These are phyloP conservation scores for Leishmania guyanensis DNA, from an alignment of 208 protist species.

Conservation along the genomic window DNA sequence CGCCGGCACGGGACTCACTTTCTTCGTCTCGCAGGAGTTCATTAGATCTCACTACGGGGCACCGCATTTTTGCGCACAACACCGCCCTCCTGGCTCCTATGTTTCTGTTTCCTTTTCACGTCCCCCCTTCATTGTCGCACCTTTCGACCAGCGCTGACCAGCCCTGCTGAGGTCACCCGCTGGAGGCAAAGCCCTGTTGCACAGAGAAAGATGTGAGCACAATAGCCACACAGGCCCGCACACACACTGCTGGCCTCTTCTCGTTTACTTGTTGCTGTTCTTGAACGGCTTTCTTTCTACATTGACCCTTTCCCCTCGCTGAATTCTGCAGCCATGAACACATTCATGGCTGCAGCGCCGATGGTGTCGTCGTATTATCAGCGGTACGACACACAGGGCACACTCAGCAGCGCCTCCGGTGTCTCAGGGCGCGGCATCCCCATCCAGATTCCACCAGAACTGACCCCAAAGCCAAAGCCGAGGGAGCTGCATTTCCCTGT, in stretches of 20 bases:
- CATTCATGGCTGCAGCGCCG: conserved; percentile 17
- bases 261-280: not conserved
- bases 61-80: not conserved
- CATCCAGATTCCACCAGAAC: not conserved
- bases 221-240: no score
- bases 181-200: not conserved
- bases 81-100: not conserved
- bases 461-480: conserved; percentile 16
- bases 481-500: conserved; percentile 19
- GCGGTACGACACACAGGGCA: conserved; percentile 6
- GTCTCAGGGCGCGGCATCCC: not conserved
- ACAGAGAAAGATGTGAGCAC: not conserved
- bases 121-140: not conserved
- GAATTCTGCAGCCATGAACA: conserved; percentile 13
- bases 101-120: no score
- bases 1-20: not conserved
- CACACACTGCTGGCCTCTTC: not conserved
- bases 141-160: not conserved
- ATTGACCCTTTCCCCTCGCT: not conserved
- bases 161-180: not conserved
- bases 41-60: not conserved
- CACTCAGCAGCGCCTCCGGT: not conserved
- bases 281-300: not conserved
- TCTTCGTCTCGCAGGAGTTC: not conserved
- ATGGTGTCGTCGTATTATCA: conserved; percentile 30